Evolutionary conservation across 257 asterid genomes (phyloP), one percentile per base, ranked within the genome.

Genomic region (Catharanthus roseus): DNA sequence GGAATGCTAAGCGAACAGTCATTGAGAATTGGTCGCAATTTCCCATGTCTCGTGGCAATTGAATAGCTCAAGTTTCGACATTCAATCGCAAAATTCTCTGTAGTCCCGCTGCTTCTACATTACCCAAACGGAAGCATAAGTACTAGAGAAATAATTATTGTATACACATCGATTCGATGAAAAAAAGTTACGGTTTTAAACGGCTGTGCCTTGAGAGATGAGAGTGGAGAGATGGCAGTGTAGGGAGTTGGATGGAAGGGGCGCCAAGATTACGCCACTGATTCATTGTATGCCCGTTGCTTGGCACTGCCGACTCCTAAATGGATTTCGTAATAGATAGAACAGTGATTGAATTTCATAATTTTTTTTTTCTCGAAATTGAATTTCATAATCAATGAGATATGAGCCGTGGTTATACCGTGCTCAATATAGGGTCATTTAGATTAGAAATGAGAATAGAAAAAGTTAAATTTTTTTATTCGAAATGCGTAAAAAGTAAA

Each of bases 1-100:
- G 98, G 97, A 73, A 92, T 82, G 76, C 74, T 69, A 56, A 92
- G 78, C 26, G 95, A 87, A 77, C 98, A 92, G 75, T 88, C 90
- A 24, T 85, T 85, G 65, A 92, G 89, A 72, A 92, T 86, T n/a
- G 90, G 88, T 28, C 84, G 50, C 12, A 60, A 21, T 57, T 72
- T 83, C 41, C 96, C 96, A 64, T 85, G 85, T 51, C 82, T 82
- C 16, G 80, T 80, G 19, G 72, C 71, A 18, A 81, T 74, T 1
- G 96, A 82, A 81, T 83, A 92, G 80, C 84, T 81, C 67, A 92
- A 88, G 64, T 87, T 87, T 54, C 78, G 82, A 80, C 92, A 86
- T 3, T 88, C 88, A 21, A 90, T 81, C 2, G 98, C 96, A 55
- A 77, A 60, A 69, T 71, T 75, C 12, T 79, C 85, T 21, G 82